These are phyloP conservation scores for Cudoniella acicularis DNA, from an alignment of 495 filamentous ascomycete species.

Conservation along the genomic window DNA sequence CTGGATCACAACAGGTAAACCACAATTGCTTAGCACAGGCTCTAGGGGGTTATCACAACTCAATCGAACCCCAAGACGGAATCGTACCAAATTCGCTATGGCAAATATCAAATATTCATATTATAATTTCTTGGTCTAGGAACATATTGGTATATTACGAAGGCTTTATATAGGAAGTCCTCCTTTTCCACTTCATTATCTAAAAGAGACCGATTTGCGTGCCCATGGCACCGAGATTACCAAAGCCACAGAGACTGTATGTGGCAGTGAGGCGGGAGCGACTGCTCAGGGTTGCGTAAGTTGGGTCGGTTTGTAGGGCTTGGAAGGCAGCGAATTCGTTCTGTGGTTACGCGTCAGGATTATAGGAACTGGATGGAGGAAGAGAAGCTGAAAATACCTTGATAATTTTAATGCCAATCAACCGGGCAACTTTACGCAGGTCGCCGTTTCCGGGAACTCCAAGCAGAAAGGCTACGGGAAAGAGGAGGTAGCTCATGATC, in stretches of 20 bases:
- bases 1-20: no score
- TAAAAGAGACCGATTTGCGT: slow-evolving; percentile 80
- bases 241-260: slow-evolving; percentile 68
- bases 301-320: neutral
- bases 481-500: slow-evolving; percentile 77
- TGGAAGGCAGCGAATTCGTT: neutral
- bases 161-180: no score
- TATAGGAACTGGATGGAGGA: slow-evolving; percentile 28
- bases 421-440: slow-evolving; percentile 65
- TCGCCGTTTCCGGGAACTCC: slow-evolving; percentile 70
- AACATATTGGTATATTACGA: no score
- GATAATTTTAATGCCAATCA: slow-evolving; percentile 80
- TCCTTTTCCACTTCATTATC: no score
- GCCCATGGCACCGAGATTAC: slow-evolving; percentile 74
- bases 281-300: slow-evolving; percentile 45
- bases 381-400: slow-evolving; percentile 22
- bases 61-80: no score
- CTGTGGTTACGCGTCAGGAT: neutral
- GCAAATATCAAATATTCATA: no score
- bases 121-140: no score
- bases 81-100: no score
- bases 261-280: slow-evolving; percentile 70
- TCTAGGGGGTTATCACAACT: no score
- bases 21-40: no score
- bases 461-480: slow-evolving; percentile 76